Conservation (phyloP, 176 grass and related monocot genomes). For the Carex kokanica region DNA sequence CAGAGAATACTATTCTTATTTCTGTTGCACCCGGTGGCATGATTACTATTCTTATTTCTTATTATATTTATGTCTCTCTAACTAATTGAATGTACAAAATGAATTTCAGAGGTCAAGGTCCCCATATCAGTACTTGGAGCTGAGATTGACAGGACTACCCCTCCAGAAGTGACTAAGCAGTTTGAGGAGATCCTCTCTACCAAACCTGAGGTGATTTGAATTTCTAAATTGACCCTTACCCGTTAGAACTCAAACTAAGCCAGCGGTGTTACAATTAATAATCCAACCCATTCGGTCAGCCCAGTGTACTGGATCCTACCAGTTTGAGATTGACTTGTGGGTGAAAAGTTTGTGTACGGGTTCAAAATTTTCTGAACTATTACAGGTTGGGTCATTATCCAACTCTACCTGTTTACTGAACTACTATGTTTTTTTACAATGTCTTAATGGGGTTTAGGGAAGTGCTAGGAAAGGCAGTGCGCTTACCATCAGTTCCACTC, state of each 20-base stretch:
- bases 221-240: not conserved
- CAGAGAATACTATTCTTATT: not conserved
- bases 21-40: not conserved
- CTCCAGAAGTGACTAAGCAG: slow-evolving; percentile 36
- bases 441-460: not conserved
- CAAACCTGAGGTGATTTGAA: slow-evolving; percentile 28
- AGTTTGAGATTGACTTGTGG: not conserved
- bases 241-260: not conserved
- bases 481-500: not conserved
- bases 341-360: not conserved
- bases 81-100: slow-evolving; percentile 3
- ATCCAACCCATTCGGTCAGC: not conserved
- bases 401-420: not conserved
- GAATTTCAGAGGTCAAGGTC: slow-evolving; percentile 29
- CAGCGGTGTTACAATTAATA: not conserved
- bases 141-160: slow-evolving; percentile 26
- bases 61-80: not conserved
- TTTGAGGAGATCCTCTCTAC: slow-evolving; percentile 36
- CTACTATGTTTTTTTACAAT: not conserved
- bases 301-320: not conserved
- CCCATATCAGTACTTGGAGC: slow-evolving; percentile 45
- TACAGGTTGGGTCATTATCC: not conserved
- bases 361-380: not conserved
- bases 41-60: not conserved
- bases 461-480: not conserved